These are phyloP conservation scores for Lotus japonicus DNA, from an alignment of 306 rosid species.

Conservation along the genomic window DNA sequence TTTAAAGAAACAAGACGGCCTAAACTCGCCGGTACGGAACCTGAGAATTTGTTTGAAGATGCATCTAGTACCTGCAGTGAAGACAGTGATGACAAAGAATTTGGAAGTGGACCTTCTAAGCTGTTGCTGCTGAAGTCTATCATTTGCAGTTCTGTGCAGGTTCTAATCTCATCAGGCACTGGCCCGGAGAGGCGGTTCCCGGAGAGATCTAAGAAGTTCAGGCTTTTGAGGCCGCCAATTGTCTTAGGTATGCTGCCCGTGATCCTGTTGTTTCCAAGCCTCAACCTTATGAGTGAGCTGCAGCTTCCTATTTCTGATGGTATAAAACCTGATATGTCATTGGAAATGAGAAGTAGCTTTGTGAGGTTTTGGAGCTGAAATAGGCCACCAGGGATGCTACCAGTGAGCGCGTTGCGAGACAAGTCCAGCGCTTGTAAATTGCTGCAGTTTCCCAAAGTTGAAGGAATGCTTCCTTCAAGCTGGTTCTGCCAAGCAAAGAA, in stretches of 20 bases:
- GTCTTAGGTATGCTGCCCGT: conserved; percentile 62
- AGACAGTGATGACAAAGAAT: conserved; percentile 55
- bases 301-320: conserved; percentile 76
- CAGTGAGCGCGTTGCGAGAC: conserved; percentile 74
- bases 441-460: conserved; percentile 47
- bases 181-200: conserved; percentile 62
- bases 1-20: conserved; percentile 62
- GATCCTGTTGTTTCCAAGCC: conserved; percentile 74
- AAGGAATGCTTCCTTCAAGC: conserved; percentile 90
- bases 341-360: conserved; percentile 72
- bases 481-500: conserved; percentile 92
- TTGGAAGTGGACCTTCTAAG: conserved; percentile 62
- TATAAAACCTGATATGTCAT: conserved; percentile 78
- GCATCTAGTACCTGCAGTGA: conserved; percentile 78
- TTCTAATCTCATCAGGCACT: conserved; percentile 77
- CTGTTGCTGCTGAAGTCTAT: conserved; percentile 67
- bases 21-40: conserved; percentile 56
- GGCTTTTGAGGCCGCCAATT: conserved; percentile 52
- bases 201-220: conserved; percentile 78
- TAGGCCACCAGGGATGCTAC: conserved; percentile 62
- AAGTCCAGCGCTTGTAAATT: conserved; percentile 71
- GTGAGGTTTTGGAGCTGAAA: conserved; percentile 82
- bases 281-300: conserved; percentile 65
- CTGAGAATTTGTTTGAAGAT: conserved; percentile 55
- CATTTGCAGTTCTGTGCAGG: conserved; percentile 72